phyloP scores from a whole-genome alignment of 352 stramenopile genomes.

The Saprolegnia diclina region DNA sequence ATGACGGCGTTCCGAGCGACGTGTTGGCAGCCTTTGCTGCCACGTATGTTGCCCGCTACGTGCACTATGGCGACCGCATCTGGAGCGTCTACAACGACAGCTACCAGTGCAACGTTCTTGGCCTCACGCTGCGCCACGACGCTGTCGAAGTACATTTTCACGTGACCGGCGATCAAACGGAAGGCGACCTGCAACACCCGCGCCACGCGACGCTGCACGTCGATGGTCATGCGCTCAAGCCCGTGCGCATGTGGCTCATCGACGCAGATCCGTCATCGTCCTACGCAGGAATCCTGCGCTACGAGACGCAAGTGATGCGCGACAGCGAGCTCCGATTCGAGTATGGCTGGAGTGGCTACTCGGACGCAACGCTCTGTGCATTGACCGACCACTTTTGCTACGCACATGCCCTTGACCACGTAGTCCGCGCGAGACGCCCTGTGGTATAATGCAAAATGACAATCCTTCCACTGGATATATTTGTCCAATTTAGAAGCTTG shows the following conservation, averaged over 20 bases:
- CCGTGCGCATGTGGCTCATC: not conserved
- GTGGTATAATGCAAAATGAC: no score
- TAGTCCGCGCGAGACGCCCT: not conserved
- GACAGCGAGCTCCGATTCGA: not conserved
- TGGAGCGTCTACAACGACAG: constrained; percentile 6
- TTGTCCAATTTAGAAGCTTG: no score
- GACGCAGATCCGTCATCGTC: not conserved
- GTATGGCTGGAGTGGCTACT: constrained; percentile 1
- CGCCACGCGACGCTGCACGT: not conserved
- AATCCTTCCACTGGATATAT: no score
- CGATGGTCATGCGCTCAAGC: not conserved
- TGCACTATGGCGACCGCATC: not conserved
- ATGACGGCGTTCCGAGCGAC: not conserved
- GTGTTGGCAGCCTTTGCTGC: not conserved
- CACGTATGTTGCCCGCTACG: not conserved
- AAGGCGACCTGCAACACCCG: not conserved
- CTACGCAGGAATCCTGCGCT: not conserved
- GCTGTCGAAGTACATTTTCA: not conserved
- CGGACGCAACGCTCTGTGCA: not conserved
- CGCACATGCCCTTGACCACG: not conserved
- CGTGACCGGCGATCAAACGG: not conserved
- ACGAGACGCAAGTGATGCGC: not conserved
- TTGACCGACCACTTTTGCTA: not conserved
- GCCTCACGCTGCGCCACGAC: not conserved
- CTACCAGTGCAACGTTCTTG: not conserved